Conservation (phyloP, 768 basidiomycete genomes). For the Podaxis sp. region DNA sequence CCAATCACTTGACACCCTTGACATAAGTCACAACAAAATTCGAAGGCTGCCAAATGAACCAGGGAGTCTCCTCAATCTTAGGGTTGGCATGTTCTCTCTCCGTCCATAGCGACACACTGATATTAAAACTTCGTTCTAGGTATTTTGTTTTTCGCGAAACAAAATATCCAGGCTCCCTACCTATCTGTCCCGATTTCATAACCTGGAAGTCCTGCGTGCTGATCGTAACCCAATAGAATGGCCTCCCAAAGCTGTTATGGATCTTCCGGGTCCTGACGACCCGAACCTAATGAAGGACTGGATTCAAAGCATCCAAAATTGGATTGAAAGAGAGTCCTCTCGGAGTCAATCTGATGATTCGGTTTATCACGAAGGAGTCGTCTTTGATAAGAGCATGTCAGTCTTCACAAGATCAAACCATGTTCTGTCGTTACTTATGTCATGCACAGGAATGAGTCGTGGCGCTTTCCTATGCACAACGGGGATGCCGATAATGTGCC, state of each 20-base stretch:
- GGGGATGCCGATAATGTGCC: slow-evolving; percentile 35
- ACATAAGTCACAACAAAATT: slow-evolving; percentile 92
- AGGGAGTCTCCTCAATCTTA: slow-evolving; percentile 74
- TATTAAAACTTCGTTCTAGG: slow-evolving; percentile 40
- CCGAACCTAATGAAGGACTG: slow-evolving; percentile 63
- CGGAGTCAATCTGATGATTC: slow-evolving; percentile 47
- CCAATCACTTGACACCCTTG: slow-evolving; percentile 88
- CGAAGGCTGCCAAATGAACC: slow-evolving; percentile 75
- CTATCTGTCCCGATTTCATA: slow-evolving; percentile 72
- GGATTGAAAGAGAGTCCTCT: slow-evolving; percentile 60
- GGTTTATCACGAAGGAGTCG: slow-evolving; percentile 41
- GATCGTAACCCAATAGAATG: slow-evolving; percentile 94
- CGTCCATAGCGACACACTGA: neutral
- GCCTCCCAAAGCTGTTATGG: slow-evolving; percentile 69
- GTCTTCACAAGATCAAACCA: slow-evolving; percentile 14
- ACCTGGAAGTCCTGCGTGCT: slow-evolving; percentile 76
- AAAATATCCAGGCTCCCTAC: slow-evolving; percentile 74
- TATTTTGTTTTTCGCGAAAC: slow-evolving; percentile 86
- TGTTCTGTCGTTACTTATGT: neutral
- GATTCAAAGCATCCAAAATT: slow-evolving; percentile 68
- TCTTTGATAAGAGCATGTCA: slow-evolving; percentile 41
- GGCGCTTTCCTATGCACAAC: slow-evolving; percentile 38
- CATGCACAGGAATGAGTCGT: slow-evolving; percentile 31
- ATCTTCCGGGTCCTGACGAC: slow-evolving; percentile 39
- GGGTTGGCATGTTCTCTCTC: slow-evolving; percentile 41